Evolutionary conservation across 2,329 filamentous ascomycete genomes (phyloP).

Genomic region (Trichoderma brevicompactum): DNA sequence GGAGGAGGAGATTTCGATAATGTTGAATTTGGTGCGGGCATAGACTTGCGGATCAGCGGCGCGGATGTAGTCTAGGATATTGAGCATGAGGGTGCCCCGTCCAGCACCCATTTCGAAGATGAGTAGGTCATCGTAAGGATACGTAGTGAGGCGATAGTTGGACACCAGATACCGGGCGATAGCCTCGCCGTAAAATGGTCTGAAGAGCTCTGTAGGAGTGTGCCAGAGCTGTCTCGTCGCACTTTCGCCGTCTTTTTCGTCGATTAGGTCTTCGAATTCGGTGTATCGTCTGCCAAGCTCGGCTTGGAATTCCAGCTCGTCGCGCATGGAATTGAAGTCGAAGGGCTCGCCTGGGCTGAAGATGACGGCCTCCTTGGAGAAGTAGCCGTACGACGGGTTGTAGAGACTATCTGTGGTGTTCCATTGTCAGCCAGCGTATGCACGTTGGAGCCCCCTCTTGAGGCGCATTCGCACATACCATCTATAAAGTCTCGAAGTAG

Average conservation of each 20-base stretch:
- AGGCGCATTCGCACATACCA: constrained; percentile 55
- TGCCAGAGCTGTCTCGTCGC: constrained; percentile 93
- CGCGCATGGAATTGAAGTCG: constrained; percentile 77
- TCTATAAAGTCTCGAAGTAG: constrained; percentile 96
- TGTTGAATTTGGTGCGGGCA: constrained; percentile 86
- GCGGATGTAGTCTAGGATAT: constrained; percentile 95
- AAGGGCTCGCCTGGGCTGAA: constrained; percentile 93
- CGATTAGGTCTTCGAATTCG: constrained; percentile 86
- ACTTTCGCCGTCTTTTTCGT: constrained; percentile 67
- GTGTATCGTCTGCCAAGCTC: constrained; percentile 79
- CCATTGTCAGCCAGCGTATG: not conserved
- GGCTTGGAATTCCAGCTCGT: constrained; percentile 83
- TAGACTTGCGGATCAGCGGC: constrained; percentile 90
- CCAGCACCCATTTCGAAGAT: constrained; percentile 99
- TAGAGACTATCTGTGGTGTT: constrained; percentile 77
- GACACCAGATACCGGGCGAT: constrained; percentile 94
- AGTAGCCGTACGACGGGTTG: constrained; percentile 94
- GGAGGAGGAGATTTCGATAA: constrained; percentile 90
- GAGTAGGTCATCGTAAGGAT: constrained; percentile 94
- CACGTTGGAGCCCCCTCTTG: not conserved
- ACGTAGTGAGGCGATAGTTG: constrained; percentile 93
- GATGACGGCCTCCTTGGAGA: constrained; percentile 94
- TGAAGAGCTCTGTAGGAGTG: constrained; percentile 95
- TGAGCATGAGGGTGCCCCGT: constrained; percentile 96
- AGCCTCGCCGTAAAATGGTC: constrained; percentile 94